phyloP scores from a whole-genome alignment of 2,329 filamentous ascomycete genomes.

The Aphanoascus verrucosus region DNA sequence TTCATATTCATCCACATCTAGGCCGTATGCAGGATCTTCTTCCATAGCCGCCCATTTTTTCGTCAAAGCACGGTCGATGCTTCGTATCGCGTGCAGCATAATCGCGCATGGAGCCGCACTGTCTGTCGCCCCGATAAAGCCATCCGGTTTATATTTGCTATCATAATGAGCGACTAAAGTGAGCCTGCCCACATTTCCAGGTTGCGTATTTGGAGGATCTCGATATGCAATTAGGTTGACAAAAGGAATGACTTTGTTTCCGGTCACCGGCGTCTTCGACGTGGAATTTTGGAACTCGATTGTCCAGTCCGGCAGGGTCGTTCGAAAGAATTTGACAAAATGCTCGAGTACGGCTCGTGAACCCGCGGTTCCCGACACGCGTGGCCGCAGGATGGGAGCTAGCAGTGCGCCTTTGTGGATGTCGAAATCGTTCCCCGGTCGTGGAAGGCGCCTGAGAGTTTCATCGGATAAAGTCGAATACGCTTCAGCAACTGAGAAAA shows the following conservation, averaged over 20 bases:
- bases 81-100: constrained; percentile 73
- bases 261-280: constrained; percentile 64
- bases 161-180: constrained; percentile 94
- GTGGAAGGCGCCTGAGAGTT: constrained; percentile 60
- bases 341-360: constrained; percentile 63
- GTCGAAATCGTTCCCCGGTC: constrained; percentile 65
- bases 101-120: constrained; percentile 92
- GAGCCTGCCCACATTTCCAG: constrained; percentile 66
- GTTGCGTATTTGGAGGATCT: constrained; percentile 70
- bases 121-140: constrained; percentile 89
- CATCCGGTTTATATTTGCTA: constrained; percentile 64
- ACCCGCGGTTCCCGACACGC: constrained; percentile 77
- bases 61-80: constrained; percentile 67
- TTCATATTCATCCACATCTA: constrained; percentile 57
- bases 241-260: constrained; percentile 64
- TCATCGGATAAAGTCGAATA: constrained; percentile 61
- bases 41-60: constrained; percentile 70
- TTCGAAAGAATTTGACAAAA: constrained; percentile 70
- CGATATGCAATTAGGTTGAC: constrained; percentile 74
- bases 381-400: constrained; percentile 73
- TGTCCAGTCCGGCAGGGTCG: constrained; percentile 65
- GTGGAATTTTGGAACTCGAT: constrained; percentile 86
- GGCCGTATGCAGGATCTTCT: constrained; percentile 34
- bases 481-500: constrained; percentile 27
- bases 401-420: constrained; percentile 65